Evolutionary conservation across 2,329 filamentous ascomycete genomes (phyloP).

Genomic region (Chaetomiaceae sp.): DNA sequence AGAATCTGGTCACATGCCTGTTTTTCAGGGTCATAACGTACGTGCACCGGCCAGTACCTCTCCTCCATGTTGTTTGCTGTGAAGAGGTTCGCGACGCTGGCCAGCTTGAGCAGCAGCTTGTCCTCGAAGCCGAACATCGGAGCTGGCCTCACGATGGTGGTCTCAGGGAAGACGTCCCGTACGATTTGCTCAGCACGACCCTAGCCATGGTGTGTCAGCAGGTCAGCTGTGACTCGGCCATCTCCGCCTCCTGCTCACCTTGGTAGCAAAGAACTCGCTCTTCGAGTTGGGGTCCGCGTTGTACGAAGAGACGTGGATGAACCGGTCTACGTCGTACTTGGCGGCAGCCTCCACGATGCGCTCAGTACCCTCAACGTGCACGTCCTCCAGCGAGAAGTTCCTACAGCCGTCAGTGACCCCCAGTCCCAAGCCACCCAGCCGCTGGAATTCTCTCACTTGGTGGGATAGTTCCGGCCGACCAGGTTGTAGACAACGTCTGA

Average conservation of each 20-base stretch:
- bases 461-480: slow-evolving; percentile 88
- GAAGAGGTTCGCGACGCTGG: slow-evolving; percentile 71
- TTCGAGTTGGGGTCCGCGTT: slow-evolving; percentile 75
- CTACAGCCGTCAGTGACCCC: slow-evolving; percentile 44
- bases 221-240: background rate
- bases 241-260: too few relatives aligned
- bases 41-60: slow-evolving; percentile 85
- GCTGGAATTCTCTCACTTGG: too few relatives aligned
- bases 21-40: slow-evolving; percentile 36
- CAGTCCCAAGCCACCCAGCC: too few relatives aligned
- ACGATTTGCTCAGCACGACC: slow-evolving; percentile 76
- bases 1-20: background rate
- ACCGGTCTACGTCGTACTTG: slow-evolving; percentile 97
- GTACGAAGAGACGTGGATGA: slow-evolving; percentile 93
- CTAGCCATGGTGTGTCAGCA: slow-evolving; percentile 36
- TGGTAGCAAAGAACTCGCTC: slow-evolving; percentile 87
- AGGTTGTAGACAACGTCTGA: slow-evolving; percentile 98
- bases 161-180: slow-evolving; percentile 88
- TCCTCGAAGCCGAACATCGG: slow-evolving; percentile 96
- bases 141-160: slow-evolving; percentile 89
- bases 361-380: slow-evolving; percentile 87
- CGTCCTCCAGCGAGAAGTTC: slow-evolving; percentile 90
- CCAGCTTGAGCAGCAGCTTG: slow-evolving; percentile 79
- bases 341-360: slow-evolving; percentile 90
- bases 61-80: slow-evolving; percentile 93